Evolutionary conservation across 768 basidiomycete genomes (phyloP).

Genomic region (Lyophyllum semitale): DNA sequence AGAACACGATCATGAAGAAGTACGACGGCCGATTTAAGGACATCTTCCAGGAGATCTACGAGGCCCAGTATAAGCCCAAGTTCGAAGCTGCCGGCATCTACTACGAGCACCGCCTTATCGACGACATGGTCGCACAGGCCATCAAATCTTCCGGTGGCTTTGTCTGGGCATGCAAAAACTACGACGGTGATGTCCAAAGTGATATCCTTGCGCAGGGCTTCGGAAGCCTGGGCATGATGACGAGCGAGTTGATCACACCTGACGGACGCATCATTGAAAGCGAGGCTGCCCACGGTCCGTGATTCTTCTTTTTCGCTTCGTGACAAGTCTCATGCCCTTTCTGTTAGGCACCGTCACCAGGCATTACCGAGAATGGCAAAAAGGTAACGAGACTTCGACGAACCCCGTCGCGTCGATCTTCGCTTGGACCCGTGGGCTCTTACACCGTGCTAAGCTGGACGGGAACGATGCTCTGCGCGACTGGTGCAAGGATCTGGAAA

Average conservation of each 20-base stretch:
- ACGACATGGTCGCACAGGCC: constrained; percentile 98
- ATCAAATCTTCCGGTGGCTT: constrained; percentile 97
- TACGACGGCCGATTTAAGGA: constrained; percentile 99
- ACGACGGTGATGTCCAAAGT: constrained; percentile 86
- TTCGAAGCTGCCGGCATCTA: constrained; percentile 77
- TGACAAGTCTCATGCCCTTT: not conserved
- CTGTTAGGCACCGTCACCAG: constrained; percentile 80
- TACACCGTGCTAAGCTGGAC: constrained; percentile 93
- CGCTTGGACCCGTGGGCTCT: constrained; percentile 95
- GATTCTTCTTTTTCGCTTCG: not conserved
- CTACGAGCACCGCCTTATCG: constrained; percentile 96
- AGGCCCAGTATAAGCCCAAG: constrained; percentile 66
- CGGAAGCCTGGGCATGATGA: constrained; percentile 98
- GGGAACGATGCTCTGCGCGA: constrained; percentile 68
- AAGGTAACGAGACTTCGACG: constrained; percentile 96
- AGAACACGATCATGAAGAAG: constrained; percentile 96
- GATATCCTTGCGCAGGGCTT: constrained; percentile 98
- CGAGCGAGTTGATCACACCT: constrained; percentile 90
- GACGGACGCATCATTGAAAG: constrained; percentile 91
- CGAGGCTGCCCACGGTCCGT: constrained; percentile 90
- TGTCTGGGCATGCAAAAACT: constrained; percentile 75
- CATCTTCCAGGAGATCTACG: constrained; percentile 97
- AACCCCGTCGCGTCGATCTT: constrained; percentile 99
- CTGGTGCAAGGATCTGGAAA: constrained; percentile 84
- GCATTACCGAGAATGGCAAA: constrained; percentile 96